Conservation (phyloP, 148 eudicot genomes). For the Rhododendron ferrugineum region DNA sequence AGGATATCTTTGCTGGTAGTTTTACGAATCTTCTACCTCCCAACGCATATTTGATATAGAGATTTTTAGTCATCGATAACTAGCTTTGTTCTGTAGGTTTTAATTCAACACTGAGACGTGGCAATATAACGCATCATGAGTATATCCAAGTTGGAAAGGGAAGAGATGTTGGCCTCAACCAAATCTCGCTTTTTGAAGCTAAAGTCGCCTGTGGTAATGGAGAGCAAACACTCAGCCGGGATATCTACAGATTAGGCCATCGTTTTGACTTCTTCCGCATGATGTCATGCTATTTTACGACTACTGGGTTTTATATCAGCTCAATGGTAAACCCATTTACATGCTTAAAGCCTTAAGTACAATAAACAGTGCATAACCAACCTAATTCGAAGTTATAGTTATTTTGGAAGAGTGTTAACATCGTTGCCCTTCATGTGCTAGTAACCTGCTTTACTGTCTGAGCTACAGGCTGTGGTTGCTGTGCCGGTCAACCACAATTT, state of each 20-base stretch:
- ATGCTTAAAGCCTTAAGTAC: neutral
- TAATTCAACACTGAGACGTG: conserved; percentile 67
- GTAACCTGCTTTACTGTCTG: neutral
- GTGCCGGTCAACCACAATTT: neutral
- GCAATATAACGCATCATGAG: conserved; percentile 69
- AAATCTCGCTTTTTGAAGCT: conserved; percentile 65
- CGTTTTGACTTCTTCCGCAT: conserved; percentile 73
- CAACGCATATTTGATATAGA: neutral
- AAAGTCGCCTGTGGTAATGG: conserved; percentile 73
- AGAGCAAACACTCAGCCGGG: conserved; percentile 67
- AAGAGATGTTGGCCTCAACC: conserved; percentile 71
- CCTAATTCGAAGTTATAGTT: neutral
- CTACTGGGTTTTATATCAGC: conserved; percentile 58
- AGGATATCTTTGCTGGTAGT: conserved; percentile 70
- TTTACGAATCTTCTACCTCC: neutral
- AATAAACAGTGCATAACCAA: neutral
- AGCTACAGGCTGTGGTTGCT: neutral
- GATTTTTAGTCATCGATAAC: neutral
- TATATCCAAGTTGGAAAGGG: conserved; percentile 81
- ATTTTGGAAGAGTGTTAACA: neutral
- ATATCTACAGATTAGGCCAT: conserved; percentile 63
- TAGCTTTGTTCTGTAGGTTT: conserved; percentile 34
- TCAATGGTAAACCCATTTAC: conserved; percentile 37
- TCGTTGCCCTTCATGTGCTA: neutral
- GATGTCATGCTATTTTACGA: conserved; percentile 61